Evolutionary conservation across 345 rosid genomes (phyloP).

Genomic region (Adansonia digitata): DNA sequence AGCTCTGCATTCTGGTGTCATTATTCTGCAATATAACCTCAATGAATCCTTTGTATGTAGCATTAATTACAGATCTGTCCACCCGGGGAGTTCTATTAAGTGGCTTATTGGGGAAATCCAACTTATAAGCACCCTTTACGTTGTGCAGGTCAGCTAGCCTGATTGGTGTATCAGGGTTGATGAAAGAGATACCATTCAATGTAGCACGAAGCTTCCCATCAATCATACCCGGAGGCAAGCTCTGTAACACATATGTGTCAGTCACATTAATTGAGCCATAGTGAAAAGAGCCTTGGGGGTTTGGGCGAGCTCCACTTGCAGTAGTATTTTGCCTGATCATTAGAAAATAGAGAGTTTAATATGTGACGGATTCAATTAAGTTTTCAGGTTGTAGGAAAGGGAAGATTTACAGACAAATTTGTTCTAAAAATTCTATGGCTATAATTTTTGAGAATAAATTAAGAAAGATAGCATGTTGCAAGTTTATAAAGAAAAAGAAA

Average conservation of each 20-base stretch:
- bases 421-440: background rate
- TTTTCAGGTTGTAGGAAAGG: background rate
- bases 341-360: slow-evolving; percentile 4
- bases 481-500: background rate
- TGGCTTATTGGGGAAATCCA: slow-evolving; percentile 81
- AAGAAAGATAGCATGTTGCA: background rate
- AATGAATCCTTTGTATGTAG: slow-evolving; percentile 82
- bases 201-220: slow-evolving; percentile 61
- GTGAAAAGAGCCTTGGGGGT: slow-evolving; percentile 94
- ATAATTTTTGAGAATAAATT: background rate
- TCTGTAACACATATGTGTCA: slow-evolving; percentile 54
- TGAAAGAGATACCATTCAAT: slow-evolving; percentile 80
- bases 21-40: slow-evolving; percentile 85
- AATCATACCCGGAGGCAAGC: slow-evolving; percentile 61
- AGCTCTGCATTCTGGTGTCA: slow-evolving; percentile 84
- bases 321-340: slow-evolving; percentile 67
- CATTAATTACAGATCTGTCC: slow-evolving; percentile 75
- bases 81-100: slow-evolving; percentile 42
- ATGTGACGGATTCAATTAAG: background rate
- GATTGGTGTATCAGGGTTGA: slow-evolving; percentile 60
- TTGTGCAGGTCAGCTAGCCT: slow-evolving; percentile 66
- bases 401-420: background rate
- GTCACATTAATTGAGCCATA: slow-evolving; percentile 85
- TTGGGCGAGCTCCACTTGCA: slow-evolving; percentile 98
- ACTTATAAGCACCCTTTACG: slow-evolving; percentile 79